Conservation (phyloP, 2,329 filamentous ascomycete genomes). For the Pseudogymnoascus destructans region DNA sequence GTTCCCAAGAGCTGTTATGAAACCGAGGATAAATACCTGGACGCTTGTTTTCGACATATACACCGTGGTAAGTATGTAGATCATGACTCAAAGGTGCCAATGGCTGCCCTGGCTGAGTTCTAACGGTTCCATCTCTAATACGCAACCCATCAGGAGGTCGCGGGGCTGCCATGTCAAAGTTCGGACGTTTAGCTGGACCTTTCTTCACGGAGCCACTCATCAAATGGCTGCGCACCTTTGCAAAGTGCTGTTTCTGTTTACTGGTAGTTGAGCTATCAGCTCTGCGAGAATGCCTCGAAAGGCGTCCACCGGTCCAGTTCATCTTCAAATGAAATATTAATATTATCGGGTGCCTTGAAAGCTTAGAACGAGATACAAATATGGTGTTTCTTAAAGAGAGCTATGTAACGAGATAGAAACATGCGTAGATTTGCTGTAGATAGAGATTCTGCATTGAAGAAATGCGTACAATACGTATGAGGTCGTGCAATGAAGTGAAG, state of each 20-base stretch:
- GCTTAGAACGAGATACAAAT: not conserved
- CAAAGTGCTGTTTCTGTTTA: constrained; percentile 37
- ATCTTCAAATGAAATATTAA: constrained; percentile 22
- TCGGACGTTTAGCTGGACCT: constrained; percentile 21
- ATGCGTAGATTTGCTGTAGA: not conserved
- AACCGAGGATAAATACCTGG: not conserved
- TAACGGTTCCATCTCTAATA: not conserved
- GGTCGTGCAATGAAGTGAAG: not conserved
- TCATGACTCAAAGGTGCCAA: not conserved
- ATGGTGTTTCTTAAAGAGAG: not conserved
- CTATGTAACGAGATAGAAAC: not conserved
- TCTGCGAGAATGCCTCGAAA: constrained; percentile 31
- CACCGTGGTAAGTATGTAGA: not conserved
- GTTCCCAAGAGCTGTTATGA: not conserved
- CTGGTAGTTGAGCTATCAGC: constrained; percentile 26
- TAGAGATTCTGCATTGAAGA: not conserved
- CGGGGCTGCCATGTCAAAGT: constrained; percentile 13
- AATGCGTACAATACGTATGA: not conserved
- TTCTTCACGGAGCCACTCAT: constrained; percentile 22
- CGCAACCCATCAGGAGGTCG: not conserved
- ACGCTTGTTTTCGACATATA: not conserved
- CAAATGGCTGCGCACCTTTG: constrained; percentile 29
- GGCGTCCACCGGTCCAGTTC: constrained; percentile 39
- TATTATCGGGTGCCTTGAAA: not conserved
- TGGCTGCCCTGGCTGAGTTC: not conserved